A percentile compares a stretch with the other conserved stretches of the same genome.
These are phyloP conservation scores for Colletotrichum filicis DNA, from an alignment of 2,329 filamentous ascomycete genomes.

Conservation along the genomic window DNA sequence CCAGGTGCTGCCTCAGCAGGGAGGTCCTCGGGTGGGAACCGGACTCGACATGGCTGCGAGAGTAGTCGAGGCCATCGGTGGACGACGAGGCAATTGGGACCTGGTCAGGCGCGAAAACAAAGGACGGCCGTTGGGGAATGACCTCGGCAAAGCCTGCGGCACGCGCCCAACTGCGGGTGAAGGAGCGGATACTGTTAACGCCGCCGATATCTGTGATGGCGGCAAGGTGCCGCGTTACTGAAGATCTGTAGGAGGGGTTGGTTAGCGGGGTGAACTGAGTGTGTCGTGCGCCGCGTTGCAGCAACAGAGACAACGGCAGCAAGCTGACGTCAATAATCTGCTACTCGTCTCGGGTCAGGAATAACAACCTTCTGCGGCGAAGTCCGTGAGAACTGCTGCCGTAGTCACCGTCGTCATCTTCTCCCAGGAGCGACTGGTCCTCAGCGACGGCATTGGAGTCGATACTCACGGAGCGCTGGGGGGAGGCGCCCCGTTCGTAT, in stretches of 20 bases:
- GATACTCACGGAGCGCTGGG: conserved; percentile 51
- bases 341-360: neutral
- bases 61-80: conserved; percentile 51
- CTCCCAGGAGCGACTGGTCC: conserved; percentile 57
- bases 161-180: conserved; percentile 91
- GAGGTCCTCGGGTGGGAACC: conserved; percentile 49
- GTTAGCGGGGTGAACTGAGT: conserved; percentile 9
- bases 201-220: conserved; percentile 80
- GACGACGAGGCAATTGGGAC: conserved; percentile 51
- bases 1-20: conserved; percentile 64
- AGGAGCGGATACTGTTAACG: conserved; percentile 93
- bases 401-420: conserved; percentile 48
- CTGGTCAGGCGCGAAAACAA: conserved; percentile 72
- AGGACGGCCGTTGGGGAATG: conserved; percentile 80
- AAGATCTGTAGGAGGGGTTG: conserved; percentile 58
- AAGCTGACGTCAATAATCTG: neutral
- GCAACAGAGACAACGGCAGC: conserved; percentile 40
- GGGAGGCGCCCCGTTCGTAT: conserved; percentile 55
- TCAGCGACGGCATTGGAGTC: conserved; percentile 56
- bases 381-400: conserved; percentile 37
- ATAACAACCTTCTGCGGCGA: conserved; percentile 49
- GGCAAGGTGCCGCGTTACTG: conserved; percentile 66
- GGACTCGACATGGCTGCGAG: conserved; percentile 52
- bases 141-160: conserved; percentile 91
- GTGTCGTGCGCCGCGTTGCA: conserved; percentile 26